Percentiles rank a stretch among this genome's conserved stretches.
Conservation (phyloP, 2,329 filamentous ascomycete species). For the Cytospora piceicola region DNA sequence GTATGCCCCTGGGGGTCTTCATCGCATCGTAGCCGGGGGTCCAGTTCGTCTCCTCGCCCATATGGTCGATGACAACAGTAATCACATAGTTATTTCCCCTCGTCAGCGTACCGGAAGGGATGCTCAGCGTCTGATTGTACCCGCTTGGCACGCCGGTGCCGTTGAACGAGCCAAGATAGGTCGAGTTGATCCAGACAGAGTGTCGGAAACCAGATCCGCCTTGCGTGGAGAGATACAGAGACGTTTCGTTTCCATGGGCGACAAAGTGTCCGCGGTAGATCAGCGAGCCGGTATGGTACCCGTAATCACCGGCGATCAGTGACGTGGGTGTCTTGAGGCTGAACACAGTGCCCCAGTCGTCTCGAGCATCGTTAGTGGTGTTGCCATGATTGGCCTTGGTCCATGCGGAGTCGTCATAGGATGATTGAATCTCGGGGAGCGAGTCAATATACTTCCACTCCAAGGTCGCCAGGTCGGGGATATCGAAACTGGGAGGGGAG, state of each 20-base stretch:
- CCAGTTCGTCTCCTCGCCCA: constrained; percentile 71
- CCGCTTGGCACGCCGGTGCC: constrained; percentile 56
- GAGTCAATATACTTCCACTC: constrained; percentile 73
- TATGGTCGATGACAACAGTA: constrained; percentile 74
- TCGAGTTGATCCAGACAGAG: constrained; percentile 67
- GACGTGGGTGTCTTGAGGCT: constrained; percentile 65
- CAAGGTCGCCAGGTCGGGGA: constrained; percentile 62
- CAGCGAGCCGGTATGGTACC: constrained; percentile 70
- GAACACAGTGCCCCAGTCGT: constrained; percentile 23
- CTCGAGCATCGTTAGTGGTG: constrained; percentile 63
- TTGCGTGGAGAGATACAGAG: constrained; percentile 61
- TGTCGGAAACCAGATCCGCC: constrained; percentile 71
- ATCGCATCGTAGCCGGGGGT: constrained; percentile 61
- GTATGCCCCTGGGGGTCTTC: constrained; percentile 65
- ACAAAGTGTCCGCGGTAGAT: constrained; percentile 73
- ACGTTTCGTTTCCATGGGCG: constrained; percentile 62
- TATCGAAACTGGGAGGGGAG: constrained; percentile 49
- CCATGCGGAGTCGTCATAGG: constrained; percentile 74
- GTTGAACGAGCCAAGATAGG: constrained; percentile 66
- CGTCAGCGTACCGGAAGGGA: constrained; percentile 53
- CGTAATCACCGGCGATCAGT: constrained; percentile 73
- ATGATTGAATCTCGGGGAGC: constrained; percentile 67
- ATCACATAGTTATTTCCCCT: constrained; percentile 61
- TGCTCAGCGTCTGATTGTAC: constrained; percentile 57
- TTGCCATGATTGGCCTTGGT: constrained; percentile 56